Evolutionary conservation across 2,329 filamentous ascomycete genomes (phyloP).

Genomic region (Neocucurbitaria cava): DNA sequence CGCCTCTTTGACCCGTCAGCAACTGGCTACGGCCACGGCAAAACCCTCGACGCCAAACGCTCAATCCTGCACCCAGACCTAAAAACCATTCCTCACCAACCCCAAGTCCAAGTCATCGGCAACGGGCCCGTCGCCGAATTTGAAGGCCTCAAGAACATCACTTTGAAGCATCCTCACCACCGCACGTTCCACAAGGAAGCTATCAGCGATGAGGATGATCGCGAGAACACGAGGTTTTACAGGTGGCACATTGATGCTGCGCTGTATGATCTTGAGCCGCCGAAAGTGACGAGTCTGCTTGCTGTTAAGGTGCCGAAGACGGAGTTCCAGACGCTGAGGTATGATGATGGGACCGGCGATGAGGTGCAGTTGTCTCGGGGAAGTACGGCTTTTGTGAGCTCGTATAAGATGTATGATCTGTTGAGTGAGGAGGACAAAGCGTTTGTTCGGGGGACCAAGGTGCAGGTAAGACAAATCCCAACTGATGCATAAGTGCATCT

Average conservation of each 20-base stretch:
- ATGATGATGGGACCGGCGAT: slow-evolving; percentile 74
- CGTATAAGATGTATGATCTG: slow-evolving; percentile 73
- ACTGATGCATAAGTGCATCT: not conserved
- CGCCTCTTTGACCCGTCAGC: slow-evolving; percentile 73
- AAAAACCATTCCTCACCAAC: slow-evolving; percentile 80
- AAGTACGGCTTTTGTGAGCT: slow-evolving; percentile 77
- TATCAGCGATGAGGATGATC: slow-evolving; percentile 68
- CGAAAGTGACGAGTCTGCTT: slow-evolving; percentile 74
- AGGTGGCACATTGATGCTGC: slow-evolving; percentile 84
- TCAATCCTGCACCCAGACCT: slow-evolving; percentile 77
- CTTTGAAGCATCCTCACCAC: slow-evolving; percentile 77
- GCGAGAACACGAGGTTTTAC: slow-evolving; percentile 69
- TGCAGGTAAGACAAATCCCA: slow-evolving; percentile 56
- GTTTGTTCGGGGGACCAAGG: slow-evolving; percentile 69
- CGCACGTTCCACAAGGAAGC: slow-evolving; percentile 73
- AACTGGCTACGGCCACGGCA: slow-evolving; percentile 76
- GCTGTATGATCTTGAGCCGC: slow-evolving; percentile 76
- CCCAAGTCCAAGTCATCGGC: slow-evolving; percentile 81
- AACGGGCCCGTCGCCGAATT: slow-evolving; percentile 74
- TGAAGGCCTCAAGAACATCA: slow-evolving; percentile 73
- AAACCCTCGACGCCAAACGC: slow-evolving; percentile 71
- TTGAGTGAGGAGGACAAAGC: slow-evolving; percentile 70
- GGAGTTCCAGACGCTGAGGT: slow-evolving; percentile 70
- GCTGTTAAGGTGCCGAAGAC: slow-evolving; percentile 76
- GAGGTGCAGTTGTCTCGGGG: slow-evolving; percentile 73